A percentile compares a stretch with the other conserved stretches of the same genome.
These are phyloP conservation scores for Flammula alnicola DNA, from an alignment of 1,284 basidiomycete species.

Conservation along the genomic window DNA sequence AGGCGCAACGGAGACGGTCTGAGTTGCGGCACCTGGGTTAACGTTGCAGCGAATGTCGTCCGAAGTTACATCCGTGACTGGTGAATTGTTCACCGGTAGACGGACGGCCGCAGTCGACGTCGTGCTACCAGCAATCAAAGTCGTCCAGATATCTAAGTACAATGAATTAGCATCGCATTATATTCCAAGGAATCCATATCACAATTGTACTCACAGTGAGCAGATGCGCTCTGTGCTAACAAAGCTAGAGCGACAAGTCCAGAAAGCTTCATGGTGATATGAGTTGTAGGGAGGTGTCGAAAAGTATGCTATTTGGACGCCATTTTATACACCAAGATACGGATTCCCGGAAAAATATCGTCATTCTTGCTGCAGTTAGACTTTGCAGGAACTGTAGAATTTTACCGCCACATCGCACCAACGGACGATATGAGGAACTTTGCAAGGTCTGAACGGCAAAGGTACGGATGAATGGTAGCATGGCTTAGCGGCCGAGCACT, in stretches of 20 bases:
- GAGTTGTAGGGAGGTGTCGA: not conserved
- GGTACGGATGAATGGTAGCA: too few relatives aligned
- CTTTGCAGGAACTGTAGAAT: too few relatives aligned
- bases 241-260: slow-evolving; percentile 29
- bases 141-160: slow-evolving; percentile 43
- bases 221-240: slow-evolving; percentile 35
- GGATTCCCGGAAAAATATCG: too few relatives aligned
- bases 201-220: slow-evolving; percentile 44
- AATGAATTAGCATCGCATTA: not conserved
- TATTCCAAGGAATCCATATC: too few relatives aligned
- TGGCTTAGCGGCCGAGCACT: too few relatives aligned
- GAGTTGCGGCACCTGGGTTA: slow-evolving; percentile 36
- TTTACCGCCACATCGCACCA: too few relatives aligned
- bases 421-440: too few relatives aligned
- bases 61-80: slow-evolving; percentile 41
- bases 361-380: too few relatives aligned
- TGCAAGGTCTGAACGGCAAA: too few relatives aligned
- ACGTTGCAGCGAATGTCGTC: slow-evolving; percentile 43
- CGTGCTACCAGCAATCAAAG: slow-evolving; percentile 39
- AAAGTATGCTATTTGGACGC: not conserved
- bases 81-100: slow-evolving; percentile 43
- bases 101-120: slow-evolving; percentile 40
- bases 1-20: slow-evolving; percentile 42
- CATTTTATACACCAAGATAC: slow-evolving; percentile 3
- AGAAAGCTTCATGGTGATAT: slow-evolving; percentile 35